Evolutionary conservation across 352 stramenopile species (phyloP), one percentile per base, ranked within the genome.

Genomic region (Phytophthora fragariaefolia): DNA sequence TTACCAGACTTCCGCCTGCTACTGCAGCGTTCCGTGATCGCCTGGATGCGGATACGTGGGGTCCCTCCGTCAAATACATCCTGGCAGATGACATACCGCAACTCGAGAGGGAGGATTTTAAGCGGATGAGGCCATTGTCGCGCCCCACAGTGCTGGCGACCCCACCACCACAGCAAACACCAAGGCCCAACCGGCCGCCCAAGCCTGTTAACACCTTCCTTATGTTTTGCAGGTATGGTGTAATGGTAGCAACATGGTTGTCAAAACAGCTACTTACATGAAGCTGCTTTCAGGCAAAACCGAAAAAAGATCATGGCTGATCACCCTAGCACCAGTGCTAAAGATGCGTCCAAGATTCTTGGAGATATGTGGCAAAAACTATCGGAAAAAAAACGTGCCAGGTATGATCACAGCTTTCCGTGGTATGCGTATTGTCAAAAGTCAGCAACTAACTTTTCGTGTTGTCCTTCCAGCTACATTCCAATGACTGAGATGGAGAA

Each of bases 291-390:
- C 49, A 89, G 77, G 17, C 80, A 92, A 73, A 91, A 83, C 66
- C 71, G 85, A 22, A 93, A 93, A 71, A 90, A 88, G 66, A 90
- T 93, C 59, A 92, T 93, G 85, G 76, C 69, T 20, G 77, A 90
- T 22, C 79, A 92, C 59, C 79, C 79, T 27, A 87, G 79, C 59
- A 88, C 80, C 9, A 94, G 76, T 23, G 86, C 86, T 12, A 94
- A 94, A 40, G 86, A 92, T 66, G 83, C 86, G 38, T 94, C 86
- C 12, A 92, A 90, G 60, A 87, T 94, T 53, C 67, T 94, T 17
- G 86, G 86, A 24, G 86, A 92, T 57, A 94, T 92, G 82, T 94
- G 86, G 86, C 82, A 94, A 53, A 94, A 94, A 49, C 68, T 94
- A 9, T 88, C 79, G 9, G 86, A 94, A 54, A 77, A 92, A 46